Conservation (phyloP, 1,139 yeast genomes). For the Kazachstania sp. region DNA sequence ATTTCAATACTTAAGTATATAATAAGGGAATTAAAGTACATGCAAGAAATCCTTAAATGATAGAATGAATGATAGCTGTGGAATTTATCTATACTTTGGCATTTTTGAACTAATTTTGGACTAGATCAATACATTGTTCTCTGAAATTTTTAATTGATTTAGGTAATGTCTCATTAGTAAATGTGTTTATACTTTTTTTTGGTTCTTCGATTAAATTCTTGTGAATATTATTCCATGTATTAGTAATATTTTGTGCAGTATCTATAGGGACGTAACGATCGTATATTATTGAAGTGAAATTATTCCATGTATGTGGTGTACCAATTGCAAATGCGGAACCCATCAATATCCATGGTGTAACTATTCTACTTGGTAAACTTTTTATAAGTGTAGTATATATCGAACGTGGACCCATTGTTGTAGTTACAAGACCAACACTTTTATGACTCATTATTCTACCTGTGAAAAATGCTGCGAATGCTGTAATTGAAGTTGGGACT, state of each 20-base stretch:
- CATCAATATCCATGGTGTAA: conserved; percentile 21
- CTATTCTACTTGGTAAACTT: conserved; percentile 21
- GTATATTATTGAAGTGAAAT: conserved; percentile 4
- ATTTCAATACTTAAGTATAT: neutral
- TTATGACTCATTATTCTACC: conserved; percentile 17
- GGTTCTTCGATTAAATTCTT: neutral
- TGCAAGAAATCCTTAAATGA: neutral
- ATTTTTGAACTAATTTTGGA: neutral
- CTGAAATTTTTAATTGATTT: neutral
- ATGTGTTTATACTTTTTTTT: neutral
- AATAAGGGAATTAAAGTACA: neutral
- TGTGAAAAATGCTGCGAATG: conserved; percentile 22
- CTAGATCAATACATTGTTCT: neutral
- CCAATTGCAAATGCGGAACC: conserved; percentile 15
- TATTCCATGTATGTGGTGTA: conserved; percentile 20
- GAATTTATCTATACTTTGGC: too few species aligned
- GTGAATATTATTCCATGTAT: neutral
- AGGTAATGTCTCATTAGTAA: neutral
- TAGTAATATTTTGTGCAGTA: neutral
- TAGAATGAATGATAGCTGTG: too few species aligned
- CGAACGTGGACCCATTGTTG: conserved; percentile 1
- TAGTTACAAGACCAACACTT: neutral
- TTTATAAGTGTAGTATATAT: conserved; percentile 14
- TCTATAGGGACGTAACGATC: neutral
- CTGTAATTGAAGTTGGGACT: conserved; percentile 19